phyloP scores from a whole-genome alignment of 2,329 filamentous ascomycete species.

The Calonectria montana region DNA sequence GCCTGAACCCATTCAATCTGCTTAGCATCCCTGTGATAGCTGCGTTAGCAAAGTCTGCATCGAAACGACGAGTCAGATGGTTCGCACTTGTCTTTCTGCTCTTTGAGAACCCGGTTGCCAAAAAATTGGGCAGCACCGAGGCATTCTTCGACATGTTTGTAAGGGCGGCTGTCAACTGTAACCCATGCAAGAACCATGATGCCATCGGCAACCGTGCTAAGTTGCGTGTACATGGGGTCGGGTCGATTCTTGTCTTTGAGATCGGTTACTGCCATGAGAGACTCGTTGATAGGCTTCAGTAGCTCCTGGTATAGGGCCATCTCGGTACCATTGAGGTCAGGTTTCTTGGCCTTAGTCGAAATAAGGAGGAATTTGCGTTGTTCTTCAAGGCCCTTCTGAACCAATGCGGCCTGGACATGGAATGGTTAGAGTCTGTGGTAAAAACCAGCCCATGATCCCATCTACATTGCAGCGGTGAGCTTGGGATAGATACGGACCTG shows the following conservation, averaged over 20 bases:
- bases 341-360: constrained; percentile 92
- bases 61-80: neutral
- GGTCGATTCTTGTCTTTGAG: constrained; percentile 85
- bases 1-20: constrained; percentile 91
- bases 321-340: constrained; percentile 72
- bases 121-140: constrained; percentile 90
- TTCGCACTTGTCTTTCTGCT: constrained; percentile 78
- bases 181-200: constrained; percentile 94
- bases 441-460: neutral
- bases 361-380: constrained; percentile 91
- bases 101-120: constrained; percentile 92
- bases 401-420: constrained; percentile 58
- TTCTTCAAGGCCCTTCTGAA: constrained; percentile 77
- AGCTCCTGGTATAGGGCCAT: constrained; percentile 78
- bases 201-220: constrained; percentile 89
- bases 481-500: constrained; percentile 67
- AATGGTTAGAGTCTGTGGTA: neutral
- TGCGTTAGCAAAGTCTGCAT: constrained; percentile 10
- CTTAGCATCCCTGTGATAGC: constrained; percentile 71
- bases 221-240: constrained; percentile 80
- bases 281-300: constrained; percentile 86
- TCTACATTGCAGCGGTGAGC: neutral
- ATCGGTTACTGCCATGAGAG: constrained; percentile 81
- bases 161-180: constrained; percentile 83
- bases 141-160: constrained; percentile 86